Conservation (phyloP, 192 early-diverging fungal genomes). For the Coemansia sp. region DNA sequence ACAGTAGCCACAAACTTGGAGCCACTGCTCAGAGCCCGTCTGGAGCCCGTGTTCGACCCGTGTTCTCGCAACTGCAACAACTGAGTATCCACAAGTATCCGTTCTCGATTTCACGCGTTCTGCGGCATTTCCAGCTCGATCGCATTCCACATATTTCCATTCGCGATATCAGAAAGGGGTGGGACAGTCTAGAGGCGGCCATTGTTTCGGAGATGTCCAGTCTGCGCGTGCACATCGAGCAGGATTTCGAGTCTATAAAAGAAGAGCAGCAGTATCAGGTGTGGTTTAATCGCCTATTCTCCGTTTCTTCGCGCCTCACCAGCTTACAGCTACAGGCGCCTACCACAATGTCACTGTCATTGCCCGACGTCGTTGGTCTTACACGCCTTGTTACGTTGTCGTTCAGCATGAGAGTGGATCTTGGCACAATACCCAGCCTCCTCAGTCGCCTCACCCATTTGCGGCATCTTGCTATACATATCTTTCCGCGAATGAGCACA, state of each 20-base stretch:
- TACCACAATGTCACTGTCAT: constrained; percentile 13
- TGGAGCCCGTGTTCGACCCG: neutral
- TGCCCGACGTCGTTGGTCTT: constrained; percentile 47
- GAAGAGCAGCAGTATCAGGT: constrained; percentile 26
- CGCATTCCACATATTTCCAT: constrained; percentile 33
- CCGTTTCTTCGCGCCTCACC: constrained; percentile 26
- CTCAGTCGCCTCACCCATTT: constrained; percentile 29
- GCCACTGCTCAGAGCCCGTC: neutral
- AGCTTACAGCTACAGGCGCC: constrained; percentile 38
- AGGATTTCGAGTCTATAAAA: neutral
- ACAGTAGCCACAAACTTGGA: neutral
- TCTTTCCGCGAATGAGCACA: constrained; percentile 24
- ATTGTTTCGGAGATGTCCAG: constrained; percentile 8
- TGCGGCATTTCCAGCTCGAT: constrained; percentile 31
- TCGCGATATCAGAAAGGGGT: constrained; percentile 30
- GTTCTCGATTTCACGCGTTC: constrained; percentile 20
- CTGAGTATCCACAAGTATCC: constrained; percentile 39
- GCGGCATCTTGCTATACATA: constrained; percentile 29
- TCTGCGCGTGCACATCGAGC: constrained; percentile 28
- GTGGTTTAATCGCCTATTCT: constrained; percentile 48
- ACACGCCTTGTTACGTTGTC: constrained; percentile 26
- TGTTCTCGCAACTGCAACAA: constrained; percentile 28
- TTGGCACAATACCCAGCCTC: constrained; percentile 34
- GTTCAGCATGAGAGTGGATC: constrained; percentile 43
- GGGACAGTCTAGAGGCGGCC: constrained; percentile 12